Evolutionary conservation across 2,329 filamentous ascomycete genomes (phyloP).

Genomic region (Biscogniauxia sp.): DNA sequence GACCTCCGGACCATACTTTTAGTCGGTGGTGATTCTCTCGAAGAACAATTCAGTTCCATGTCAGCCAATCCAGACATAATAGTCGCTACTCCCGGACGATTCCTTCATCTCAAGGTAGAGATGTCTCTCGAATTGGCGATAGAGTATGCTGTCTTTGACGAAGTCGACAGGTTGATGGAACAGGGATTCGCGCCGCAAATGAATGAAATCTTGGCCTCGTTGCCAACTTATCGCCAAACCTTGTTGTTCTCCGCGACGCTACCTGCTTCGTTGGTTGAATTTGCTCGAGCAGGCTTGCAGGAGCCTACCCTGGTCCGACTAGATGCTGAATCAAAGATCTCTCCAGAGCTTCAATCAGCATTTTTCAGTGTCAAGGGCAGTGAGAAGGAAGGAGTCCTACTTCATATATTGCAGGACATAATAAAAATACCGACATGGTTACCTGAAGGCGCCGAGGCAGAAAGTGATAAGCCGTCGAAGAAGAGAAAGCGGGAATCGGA

Average conservation of each 20-base stretch:
- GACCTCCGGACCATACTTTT: constrained; percentile 84
- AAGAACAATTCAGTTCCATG: constrained; percentile 94
- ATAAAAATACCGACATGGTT: constrained; percentile 80
- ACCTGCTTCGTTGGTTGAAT: constrained; percentile 91
- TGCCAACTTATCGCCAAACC: constrained; percentile 83
- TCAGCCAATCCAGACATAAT: constrained; percentile 93
- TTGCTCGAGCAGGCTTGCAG: constrained; percentile 87
- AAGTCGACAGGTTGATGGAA: constrained; percentile 94
- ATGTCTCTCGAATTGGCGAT: constrained; percentile 91
- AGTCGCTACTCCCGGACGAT: constrained; percentile 94
- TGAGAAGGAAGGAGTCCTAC: constrained; percentile 89
- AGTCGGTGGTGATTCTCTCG: constrained; percentile 74
- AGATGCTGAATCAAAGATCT: constrained; percentile 93
- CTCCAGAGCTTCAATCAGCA: constrained; percentile 89
- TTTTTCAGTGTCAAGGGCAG: constrained; percentile 92
- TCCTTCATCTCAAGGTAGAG: constrained; percentile 94
- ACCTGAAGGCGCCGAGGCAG: constrained; percentile 52
- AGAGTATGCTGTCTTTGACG: constrained; percentile 93
- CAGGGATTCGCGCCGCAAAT: constrained; percentile 97
- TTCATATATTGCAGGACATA: constrained; percentile 86
- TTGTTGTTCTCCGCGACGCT: constrained; percentile 93
- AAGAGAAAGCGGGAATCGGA: constrained; percentile 70
- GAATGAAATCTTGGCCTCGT: constrained; percentile 85
- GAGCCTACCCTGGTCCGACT: constrained; percentile 88
- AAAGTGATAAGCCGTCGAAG: constrained; percentile 51